Percentiles rank a stretch among this genome's conserved stretches.
These are phyloP conservation scores for Hymenoscyphus fructigenus DNA, from an alignment of 2,329 filamentous ascomycete genomes.

Conservation along the genomic window DNA sequence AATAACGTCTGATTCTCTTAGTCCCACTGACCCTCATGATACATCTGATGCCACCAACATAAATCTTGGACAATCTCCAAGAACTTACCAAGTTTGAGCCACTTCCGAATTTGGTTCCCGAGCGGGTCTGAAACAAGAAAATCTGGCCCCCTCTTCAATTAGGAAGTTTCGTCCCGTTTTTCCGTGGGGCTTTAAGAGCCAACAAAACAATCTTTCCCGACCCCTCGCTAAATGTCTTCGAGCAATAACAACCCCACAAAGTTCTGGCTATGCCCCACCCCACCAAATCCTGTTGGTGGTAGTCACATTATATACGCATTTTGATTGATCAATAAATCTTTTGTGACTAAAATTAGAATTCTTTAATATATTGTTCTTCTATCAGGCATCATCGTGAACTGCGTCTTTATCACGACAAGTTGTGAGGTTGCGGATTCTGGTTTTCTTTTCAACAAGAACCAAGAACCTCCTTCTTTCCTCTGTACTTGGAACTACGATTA, in stretches of 20 bases:
- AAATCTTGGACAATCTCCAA: too few relatives aligned
- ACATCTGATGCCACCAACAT: too few relatives aligned
- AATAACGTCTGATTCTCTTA: background rate
- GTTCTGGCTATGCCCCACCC: background rate
- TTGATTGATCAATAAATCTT: background rate
- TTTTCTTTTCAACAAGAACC: background rate
- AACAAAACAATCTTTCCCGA: background rate
- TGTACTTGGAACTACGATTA: background rate
- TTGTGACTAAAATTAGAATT: background rate
- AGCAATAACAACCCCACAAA: slow-evolving; percentile 2
- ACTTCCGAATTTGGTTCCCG: background rate
- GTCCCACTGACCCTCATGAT: background rate
- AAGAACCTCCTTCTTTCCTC: too few relatives aligned
- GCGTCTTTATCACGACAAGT: background rate
- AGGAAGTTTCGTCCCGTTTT: background rate
- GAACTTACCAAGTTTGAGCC: background rate
- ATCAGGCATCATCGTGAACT: background rate
- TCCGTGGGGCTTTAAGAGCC: background rate
- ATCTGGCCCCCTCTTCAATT: background rate
- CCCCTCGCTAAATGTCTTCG: background rate
- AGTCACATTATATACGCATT: background rate
- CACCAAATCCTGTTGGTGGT: background rate
- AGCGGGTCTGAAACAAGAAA: background rate
- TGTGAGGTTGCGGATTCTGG: background rate
- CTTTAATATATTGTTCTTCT: background rate